Base-by-base conservation (phyloP, 192 early-diverging fungal genomes). In the Cetraspora pellucida region DNA sequence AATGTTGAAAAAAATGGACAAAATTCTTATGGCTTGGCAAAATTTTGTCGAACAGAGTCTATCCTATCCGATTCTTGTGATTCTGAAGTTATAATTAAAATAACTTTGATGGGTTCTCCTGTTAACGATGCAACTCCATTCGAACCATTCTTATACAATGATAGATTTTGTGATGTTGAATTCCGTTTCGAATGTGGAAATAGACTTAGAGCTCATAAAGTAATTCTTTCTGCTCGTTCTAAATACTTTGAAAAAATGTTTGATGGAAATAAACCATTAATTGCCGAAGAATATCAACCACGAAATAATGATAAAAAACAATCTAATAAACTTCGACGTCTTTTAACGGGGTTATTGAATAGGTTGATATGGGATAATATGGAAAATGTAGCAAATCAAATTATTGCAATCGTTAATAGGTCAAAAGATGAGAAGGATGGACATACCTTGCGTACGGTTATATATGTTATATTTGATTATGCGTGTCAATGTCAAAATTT, bases 161-260 rank as follows among this genome's bases (percentile, higher is more conserved):
- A 71, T 30, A 49, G 50, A 16, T 71, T 71, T 50, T 30, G 69
- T n/a, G 69, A 71, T 54, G 47, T 71, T 71, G 69, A 71, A 37
- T 71, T 71, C 17, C 14, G 23, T 54, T 71, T 71, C 28, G 69
- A 71, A 44, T 71, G 69, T 71, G 69, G 69, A 19, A 17, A 16
- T 25, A 71, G 25, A 16, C 19, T 71, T 19, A 71, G 31, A 52
- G 69, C 69, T 19, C 69, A 71, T 50, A 49, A 47, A 54, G 47
- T 71, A 16, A 71, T 71, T 10, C 30, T 71, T 19, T 45, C 69
- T 10, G 45, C 69, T 16, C 27, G 69, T 27, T 71, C 69, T 28
- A 54, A 25, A 27, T 71, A 71, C 28, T 71, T 71, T 71, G 50
- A 71, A 31, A 71, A 21, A 21, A 44, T 65, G 31, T 65, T 65